Base-by-base conservation (phyloP, 768 basidiomycete genomes). In the Royoungia palumana region DNA sequence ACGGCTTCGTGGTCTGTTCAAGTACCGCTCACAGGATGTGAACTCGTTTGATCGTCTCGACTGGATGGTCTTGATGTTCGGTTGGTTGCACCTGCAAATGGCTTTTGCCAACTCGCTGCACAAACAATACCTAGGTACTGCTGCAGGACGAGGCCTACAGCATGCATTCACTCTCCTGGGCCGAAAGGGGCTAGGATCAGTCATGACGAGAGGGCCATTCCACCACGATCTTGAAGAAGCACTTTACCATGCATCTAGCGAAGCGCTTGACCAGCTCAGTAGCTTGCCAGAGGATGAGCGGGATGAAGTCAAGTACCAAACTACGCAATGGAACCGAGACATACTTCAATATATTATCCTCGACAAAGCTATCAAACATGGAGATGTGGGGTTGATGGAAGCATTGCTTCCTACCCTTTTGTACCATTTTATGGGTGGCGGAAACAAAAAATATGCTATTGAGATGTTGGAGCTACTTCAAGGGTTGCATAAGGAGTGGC, bases 71-170 rank as follows among this genome's bases (percentile, higher is more conserved):
- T 41, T 57, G 1, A 44, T 59, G 0, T 70, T 71, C 37, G 70
- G 75, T 0, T 78, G 72, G 73, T 65, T 78, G 14, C 74, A 78
- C 46, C 49, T 66, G 0, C 35, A 55, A 22, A 74, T 78, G 65
- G 72, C 72, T 5, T 66, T 66, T 43, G 72, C 64, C 4, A 66
- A 69, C 36, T 72, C 73, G 0, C 39, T 77, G 0, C 70, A 76
- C 47, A 66, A 69, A 36, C 75, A 76, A 45, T 76, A 74, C 4
- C 51, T 66, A 2, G 20, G 27, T 6, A 28, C 27, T 9, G 11
- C 7, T 28, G 27, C 27, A 6, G 27, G 27, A 28, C 27, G 27
- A 2, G 27, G 27, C 27, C 27, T 28, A 2, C 7, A 9, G 27
- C 27, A 28, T 28, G 27, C 27, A 28, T 28, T 28, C 11, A 28